These are phyloP conservation scores for Blepharisma stoltei DNA, from an alignment of 73 alveolate species.

Conservation along the genomic window DNA sequence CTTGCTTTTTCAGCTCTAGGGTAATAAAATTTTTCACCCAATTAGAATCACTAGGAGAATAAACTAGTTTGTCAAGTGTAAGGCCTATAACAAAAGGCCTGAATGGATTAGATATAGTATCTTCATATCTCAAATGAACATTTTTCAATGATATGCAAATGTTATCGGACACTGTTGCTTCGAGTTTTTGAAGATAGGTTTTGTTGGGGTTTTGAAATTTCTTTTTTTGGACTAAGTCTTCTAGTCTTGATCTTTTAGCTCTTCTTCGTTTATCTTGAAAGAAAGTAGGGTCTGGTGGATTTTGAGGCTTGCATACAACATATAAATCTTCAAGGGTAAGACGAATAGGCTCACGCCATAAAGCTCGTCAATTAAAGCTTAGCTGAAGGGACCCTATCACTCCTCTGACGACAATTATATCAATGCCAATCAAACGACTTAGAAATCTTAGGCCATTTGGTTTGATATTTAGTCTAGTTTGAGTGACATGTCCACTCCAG, in stretches of 20 bases:
- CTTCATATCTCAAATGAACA: slow-evolving; percentile 23
- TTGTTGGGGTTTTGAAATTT: slow-evolving; percentile 14
- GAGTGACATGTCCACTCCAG: slow-evolving; percentile 30
- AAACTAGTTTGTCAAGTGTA: slow-evolving; percentile 2
- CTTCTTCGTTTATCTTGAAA: background rate
- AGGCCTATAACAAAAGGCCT: slow-evolving; percentile 20
- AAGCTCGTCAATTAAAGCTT: slow-evolving; percentile 19
- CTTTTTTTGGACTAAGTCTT: background rate
- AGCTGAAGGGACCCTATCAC: background rate
- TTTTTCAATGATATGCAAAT: slow-evolving; percentile 15
- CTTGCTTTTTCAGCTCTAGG: background rate
- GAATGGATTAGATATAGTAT: slow-evolving; percentile 12
- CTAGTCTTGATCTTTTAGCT: background rate
- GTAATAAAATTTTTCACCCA: slow-evolving; percentile 5
- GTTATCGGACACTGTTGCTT: slow-evolving; percentile 14
- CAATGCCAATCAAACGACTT: background rate
- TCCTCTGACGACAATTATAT: slow-evolving; percentile 12
- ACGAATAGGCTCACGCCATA: slow-evolving; percentile 17
- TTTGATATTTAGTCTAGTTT: background rate
- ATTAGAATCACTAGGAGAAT: slow-evolving; percentile 12
- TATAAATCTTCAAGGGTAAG: slow-evolving; percentile 20
- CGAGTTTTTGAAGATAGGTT: slow-evolving; percentile 8
- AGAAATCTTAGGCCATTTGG: slow-evolving; percentile 14
- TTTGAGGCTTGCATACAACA: background rate
- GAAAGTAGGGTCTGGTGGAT: slow-evolving; percentile 15